Evolutionary conservation across 352 stramenopile species (phyloP), one percentile per base, ranked within the genome.

Genomic region (Pelagophyceae sp.): DNA sequence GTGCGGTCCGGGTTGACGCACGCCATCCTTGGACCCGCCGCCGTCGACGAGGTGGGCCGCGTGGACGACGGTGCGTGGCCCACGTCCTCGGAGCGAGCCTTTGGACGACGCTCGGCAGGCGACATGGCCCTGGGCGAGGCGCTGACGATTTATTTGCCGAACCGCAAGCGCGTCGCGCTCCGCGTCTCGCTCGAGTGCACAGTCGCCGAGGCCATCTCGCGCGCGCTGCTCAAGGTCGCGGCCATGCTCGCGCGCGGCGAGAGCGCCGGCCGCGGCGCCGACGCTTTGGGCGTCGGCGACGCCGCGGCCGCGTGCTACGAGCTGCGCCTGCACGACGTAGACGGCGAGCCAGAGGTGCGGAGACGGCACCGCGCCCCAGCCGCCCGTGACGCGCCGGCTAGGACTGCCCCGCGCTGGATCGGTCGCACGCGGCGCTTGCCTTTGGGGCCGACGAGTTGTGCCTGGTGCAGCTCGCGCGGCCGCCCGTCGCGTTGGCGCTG

Each of bases 291-390:
- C 23, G 15, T 50, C 67, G 45, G 38, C 23, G n/a, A 6, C 15
- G 23, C 6, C 5, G 45, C 38, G 23, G 38, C 67, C 15, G 67
- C 20, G 15, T 74, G 38, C 38, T 61, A 74, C 45, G 38, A 61
- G 61, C 31, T 78, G 23, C 15, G 51, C 33, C 75, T 78, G 5
- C 75, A 78, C 60, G 75, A 78, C 33, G 75, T 38, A 23, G 75
- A 78, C 63, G 75, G 75, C 29, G 58, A 76, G 31, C 75, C 75
- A 11, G 75, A 78, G n/a, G n/a, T n/a, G n/a, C n/a, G n/a, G n/a
- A n/a, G n/a, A n/a, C n/a, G n/a, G n/a, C n/a, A n/a, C n/a, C n/a
- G n/a, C n/a, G 51, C 25, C 37, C 20, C 72, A 77, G 51, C 51
- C 72, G n/a, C 72, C 72, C n/a, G 51, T 72, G 72, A n/a, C n/a